Conservation (phyloP, 2,329 filamentous ascomycete genomes). For the Penicillium sclerotiorum region DNA sequence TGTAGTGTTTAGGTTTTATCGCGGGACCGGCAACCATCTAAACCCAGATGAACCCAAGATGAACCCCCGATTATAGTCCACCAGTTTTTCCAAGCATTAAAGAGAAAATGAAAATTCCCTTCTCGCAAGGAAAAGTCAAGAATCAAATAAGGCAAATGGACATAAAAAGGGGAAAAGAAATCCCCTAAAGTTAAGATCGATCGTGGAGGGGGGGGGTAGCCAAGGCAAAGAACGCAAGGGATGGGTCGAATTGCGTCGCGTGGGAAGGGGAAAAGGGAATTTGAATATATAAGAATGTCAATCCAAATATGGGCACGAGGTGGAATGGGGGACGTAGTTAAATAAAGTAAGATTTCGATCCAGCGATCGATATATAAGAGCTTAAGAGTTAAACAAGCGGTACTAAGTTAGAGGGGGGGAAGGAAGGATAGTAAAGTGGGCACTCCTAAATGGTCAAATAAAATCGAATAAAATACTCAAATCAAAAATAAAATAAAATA, state of each 20-base stretch:
- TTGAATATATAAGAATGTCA: constrained; percentile 24
- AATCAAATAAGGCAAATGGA: background rate
- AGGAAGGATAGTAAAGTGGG: background rate
- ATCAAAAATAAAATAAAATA: constrained; percentile 8
- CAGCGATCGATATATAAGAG: constrained; percentile 17
- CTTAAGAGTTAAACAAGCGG: constrained; percentile 13
- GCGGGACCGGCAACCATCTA: background rate
- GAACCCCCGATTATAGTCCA: no score
- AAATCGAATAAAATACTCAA: constrained; percentile 1
- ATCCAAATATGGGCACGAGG: constrained; percentile 26
- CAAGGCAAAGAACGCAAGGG: constrained; percentile 27
- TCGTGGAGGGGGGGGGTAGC: constrained; percentile 21
- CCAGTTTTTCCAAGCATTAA: background rate
- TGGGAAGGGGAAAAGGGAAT: constrained; percentile 26
- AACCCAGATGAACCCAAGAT: no score
- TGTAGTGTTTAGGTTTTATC: constrained; percentile 7
- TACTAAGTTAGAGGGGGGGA: background rate
- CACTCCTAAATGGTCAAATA: background rate
- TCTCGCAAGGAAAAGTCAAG: background rate
- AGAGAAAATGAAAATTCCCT: background rate
- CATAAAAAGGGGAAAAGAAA: background rate
- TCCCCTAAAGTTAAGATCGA: constrained; percentile 17
- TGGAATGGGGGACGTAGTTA: constrained; percentile 12
- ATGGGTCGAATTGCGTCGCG: constrained; percentile 37
- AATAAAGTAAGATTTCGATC: constrained; percentile 22